Evolutionary conservation across 1,284 basidiomycete species (phyloP).

Genomic region (Malassezia brasiliensis): DNA sequence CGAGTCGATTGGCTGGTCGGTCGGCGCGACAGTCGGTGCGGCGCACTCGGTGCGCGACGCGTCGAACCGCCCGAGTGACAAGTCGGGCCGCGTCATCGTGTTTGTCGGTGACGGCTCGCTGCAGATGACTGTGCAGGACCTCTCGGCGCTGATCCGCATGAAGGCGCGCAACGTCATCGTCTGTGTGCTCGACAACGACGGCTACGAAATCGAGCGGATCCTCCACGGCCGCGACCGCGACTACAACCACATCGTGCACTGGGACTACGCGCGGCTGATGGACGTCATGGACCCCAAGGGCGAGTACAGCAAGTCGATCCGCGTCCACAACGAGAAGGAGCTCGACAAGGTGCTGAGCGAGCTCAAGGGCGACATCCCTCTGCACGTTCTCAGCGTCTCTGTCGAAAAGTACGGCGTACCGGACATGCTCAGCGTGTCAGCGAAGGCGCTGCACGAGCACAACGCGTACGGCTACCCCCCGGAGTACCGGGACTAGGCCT

Average conservation of each 20-base stretch:
- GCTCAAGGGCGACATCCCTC: too few relatives aligned
- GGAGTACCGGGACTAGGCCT: too few relatives aligned
- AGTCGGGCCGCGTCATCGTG: constrained; percentile 59
- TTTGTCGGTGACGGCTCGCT: constrained; percentile 63
- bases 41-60: constrained; percentile 57
- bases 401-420: too few relatives aligned
- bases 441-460: too few relatives aligned
- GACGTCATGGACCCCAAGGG: constrained; percentile 45
- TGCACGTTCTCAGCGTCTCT: too few relatives aligned
- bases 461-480: too few relatives aligned
- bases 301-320: neutral
- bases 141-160: constrained; percentile 67
- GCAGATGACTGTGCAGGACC: constrained; percentile 53
- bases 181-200: constrained; percentile 79
- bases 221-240: constrained; percentile 58
- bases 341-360: constrained; percentile 59
- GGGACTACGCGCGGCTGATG: constrained; percentile 25
- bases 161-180: constrained; percentile 58
- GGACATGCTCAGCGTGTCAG: too few relatives aligned
- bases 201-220: constrained; percentile 64
- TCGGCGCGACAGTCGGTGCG: constrained; percentile 61
- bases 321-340: constrained; percentile 48
- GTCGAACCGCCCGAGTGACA: constrained; percentile 43
- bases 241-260: constrained; percentile 39
- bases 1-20: constrained; percentile 78